Percentiles rank a stretch among this genome's conserved stretches.
These are phyloP conservation scores for Phyllosticta citrichinensis DNA, from an alignment of 2,329 filamentous ascomycete genomes.

Conservation along the genomic window DNA sequence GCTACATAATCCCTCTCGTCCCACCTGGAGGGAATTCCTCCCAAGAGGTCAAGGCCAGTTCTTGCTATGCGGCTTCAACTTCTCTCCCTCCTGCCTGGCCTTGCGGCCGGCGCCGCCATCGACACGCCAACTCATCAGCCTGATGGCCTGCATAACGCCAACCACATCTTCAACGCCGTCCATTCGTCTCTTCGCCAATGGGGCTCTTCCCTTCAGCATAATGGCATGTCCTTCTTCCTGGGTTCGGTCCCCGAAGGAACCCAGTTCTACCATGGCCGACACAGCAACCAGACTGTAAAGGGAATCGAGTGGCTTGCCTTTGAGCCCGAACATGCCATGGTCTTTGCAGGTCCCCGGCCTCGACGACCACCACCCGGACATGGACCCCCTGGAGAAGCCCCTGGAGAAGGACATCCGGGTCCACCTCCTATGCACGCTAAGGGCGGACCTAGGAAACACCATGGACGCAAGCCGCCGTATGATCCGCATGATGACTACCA, in stretches of 20 bases:
- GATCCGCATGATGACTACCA: background rate
- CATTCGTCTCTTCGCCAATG: conserved; percentile 65
- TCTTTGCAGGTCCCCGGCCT: conserved; percentile 43
- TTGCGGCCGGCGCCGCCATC: background rate
- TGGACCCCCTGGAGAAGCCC: background rate
- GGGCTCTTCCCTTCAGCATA: conserved; percentile 63
- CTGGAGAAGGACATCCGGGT: background rate
- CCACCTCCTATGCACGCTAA: background rate
- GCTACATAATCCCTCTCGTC: background rate
- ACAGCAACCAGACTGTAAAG: conserved; percentile 34
- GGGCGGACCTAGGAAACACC: background rate
- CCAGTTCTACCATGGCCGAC: conserved; percentile 57
- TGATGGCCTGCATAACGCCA: conserved; percentile 37
- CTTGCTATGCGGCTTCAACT: conserved; percentile 3
- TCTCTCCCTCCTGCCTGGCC: conserved; percentile 1
- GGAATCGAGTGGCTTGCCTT: conserved; percentile 65
- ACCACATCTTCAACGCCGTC: conserved; percentile 62
- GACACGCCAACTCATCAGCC: background rate
- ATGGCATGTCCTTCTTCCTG: conserved; percentile 63
- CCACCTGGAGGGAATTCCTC: background rate
- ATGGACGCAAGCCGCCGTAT: background rate
- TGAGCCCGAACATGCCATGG: conserved; percentile 62
- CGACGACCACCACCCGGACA: conserved; percentile 7
- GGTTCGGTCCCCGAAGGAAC: conserved; percentile 55
- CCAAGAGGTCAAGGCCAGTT: background rate